These are phyloP conservation scores for Corniculantispora saksenae DNA, from an alignment of 2,329 filamentous ascomycete species.

Conservation along the genomic window DNA sequence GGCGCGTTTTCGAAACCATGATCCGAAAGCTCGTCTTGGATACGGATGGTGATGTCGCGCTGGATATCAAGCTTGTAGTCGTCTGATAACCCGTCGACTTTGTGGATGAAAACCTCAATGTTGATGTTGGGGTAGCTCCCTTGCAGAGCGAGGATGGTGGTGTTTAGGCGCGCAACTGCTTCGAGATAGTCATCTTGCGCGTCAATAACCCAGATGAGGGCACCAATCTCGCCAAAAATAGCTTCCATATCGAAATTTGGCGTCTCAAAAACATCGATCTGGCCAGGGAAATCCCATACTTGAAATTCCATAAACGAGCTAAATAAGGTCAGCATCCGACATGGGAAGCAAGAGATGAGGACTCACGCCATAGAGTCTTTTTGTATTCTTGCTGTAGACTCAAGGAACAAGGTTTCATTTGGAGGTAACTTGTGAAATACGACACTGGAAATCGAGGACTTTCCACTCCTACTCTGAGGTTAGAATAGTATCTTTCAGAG, in stretches of 20 bases:
- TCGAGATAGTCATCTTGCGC: slow-evolving; percentile 97
- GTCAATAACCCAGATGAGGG: slow-evolving; percentile 97
- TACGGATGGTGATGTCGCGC: slow-evolving; percentile 92
- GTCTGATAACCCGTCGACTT: slow-evolving; percentile 95
- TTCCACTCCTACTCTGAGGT: slow-evolving; percentile 72
- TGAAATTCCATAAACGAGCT: slow-evolving; percentile 99
- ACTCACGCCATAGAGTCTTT: slow-evolving; percentile 93
- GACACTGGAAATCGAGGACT: slow-evolving; percentile 97
- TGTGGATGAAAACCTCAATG: slow-evolving; percentile 98
- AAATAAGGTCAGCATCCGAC: neutral
- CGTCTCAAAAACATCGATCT: slow-evolving; percentile 86
- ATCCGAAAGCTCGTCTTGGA: slow-evolving; percentile 93
- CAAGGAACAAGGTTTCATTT: slow-evolving; percentile 91
- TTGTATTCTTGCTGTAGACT: slow-evolving; percentile 91
- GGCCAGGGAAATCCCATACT: slow-evolving; percentile 95
- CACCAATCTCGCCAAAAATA: slow-evolving; percentile 92
- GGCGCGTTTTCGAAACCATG: slow-evolving; percentile 90
- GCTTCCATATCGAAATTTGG: slow-evolving; percentile 87
- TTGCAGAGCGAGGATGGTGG: slow-evolving; percentile 86
- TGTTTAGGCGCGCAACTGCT: slow-evolving; percentile 81
- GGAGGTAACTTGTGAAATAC: slow-evolving; percentile 99
- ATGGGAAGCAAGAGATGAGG: neutral
- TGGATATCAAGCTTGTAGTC: slow-evolving; percentile 96
- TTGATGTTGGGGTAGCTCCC: slow-evolving; percentile 90
- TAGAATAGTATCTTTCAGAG: neutral